These are phyloP conservation scores for Hymenoscyphus fructigenus DNA, from an alignment of 2,329 filamentous ascomycete species.

Conservation along the genomic window DNA sequence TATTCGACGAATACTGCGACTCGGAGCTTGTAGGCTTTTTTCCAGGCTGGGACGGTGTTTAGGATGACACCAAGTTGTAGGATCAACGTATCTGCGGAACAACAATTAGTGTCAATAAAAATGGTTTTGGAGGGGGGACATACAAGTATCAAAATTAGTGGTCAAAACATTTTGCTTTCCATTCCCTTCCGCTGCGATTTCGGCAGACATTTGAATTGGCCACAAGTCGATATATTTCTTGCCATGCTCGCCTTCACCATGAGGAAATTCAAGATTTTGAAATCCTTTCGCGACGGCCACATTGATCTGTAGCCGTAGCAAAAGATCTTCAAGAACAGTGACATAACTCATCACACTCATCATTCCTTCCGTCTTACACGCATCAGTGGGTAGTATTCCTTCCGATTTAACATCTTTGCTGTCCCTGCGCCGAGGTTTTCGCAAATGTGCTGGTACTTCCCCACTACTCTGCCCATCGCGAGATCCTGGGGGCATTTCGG, in stretches of 20 bases:
- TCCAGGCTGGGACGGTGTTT: constrained; percentile 79
- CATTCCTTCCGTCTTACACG: constrained; percentile 65
- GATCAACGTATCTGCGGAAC: constrained; percentile 65
- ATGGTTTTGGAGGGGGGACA: constrained; percentile 31
- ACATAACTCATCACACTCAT: constrained; percentile 74
- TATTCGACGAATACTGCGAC: constrained; percentile 90
- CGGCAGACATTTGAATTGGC: constrained; percentile 92
- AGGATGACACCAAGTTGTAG: constrained; percentile 83
- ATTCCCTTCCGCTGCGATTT: constrained; percentile 66
- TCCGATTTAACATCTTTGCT: constrained; percentile 56
- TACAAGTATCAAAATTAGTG: constrained; percentile 89
- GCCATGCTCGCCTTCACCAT: constrained; percentile 49
- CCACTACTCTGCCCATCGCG: constrained; percentile 32
- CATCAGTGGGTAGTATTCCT: constrained; percentile 65
- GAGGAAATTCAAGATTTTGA: constrained; percentile 70
- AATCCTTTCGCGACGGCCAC: constrained; percentile 84
- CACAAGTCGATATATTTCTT: constrained; percentile 86
- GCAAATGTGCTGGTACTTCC: constrained; percentile 19
- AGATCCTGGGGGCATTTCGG: constrained; percentile 45
- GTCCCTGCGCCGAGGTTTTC: constrained; percentile 48
- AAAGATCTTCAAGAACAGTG: constrained; percentile 78
- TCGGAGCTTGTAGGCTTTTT: constrained; percentile 67
- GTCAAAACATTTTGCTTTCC: constrained; percentile 68
- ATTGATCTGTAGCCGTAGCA: constrained; percentile 76
- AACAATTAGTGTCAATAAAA: constrained; percentile 4